Base-by-base conservation (phyloP, 768 basidiomycete genomes). In the Suillus tomentosus region DNA sequence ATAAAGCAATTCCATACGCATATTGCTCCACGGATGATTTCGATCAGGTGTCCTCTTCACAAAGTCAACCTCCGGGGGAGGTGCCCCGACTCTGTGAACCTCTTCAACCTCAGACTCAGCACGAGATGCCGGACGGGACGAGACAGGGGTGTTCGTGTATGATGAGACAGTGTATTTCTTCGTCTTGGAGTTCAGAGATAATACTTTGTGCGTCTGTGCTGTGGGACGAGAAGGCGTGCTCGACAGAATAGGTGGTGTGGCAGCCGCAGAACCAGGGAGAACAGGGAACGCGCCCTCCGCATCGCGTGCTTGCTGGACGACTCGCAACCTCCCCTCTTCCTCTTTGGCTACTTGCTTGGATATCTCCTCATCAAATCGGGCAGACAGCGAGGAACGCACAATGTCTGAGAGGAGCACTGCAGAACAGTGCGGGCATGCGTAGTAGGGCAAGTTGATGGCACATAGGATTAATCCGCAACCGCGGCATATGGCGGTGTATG, bases 401-500 rank as follows among this genome's bases (percentile, higher is more conserved):
- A 71, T 55, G 5, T 64, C 57, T 3, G 79, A 71, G 43, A 85
- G 70, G 10, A 90, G 71, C 0, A 74, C 62, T 0, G 74, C 67
- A 4, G 72, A 58, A 67, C 89, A 90, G 62, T 81, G 80, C 0
- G 89, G 86, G 68, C 88, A 90, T 3, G 79, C 76, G 59, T 79
- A 76, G 61, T 84, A 70, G 2, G 89, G 87, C 0, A 74, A 77
- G 65, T 90, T 88, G 61, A 88, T 64, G 1, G 72, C 68, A 70
- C 89, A 91, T 4, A 90, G 74, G n/a, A 89, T 79, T 24, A 91
- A 77, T 19, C 87, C 89, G 65, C 89, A 91, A 0, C 72, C 67
- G 4, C 68, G 77, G 67, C 89, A 91, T 39, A 88, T 78, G 2
- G 84, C 78, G 1, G 79, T 81, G 70, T 88, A 83, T 19, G 73